A percentile compares a stretch with the other conserved stretches of the same genome.
Conservation (phyloP, 2,329 filamentous ascomycete species). For the Drechslera avenae region DNA sequence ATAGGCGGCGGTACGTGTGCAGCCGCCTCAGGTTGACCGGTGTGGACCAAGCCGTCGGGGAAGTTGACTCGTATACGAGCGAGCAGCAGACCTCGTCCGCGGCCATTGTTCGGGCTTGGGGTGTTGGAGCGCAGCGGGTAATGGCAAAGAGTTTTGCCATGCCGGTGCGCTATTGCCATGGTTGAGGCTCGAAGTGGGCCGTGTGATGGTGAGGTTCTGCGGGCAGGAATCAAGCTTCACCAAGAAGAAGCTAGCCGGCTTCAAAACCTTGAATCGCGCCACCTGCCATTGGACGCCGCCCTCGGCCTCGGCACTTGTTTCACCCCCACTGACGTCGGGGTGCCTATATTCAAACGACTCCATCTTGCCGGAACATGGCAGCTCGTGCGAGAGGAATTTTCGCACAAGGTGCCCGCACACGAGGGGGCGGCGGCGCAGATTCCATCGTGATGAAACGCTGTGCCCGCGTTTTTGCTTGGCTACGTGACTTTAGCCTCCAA, state of each 20-base stretch:
- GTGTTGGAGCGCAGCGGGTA: conserved; percentile 15
- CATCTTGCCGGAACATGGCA: conserved; percentile 1
- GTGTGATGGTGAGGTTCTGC: conserved; percentile 10
- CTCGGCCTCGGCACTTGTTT: conserved; percentile 2
- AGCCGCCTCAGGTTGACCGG: conserved; percentile 12
- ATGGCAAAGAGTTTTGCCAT: conserved; percentile 17
- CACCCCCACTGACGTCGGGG: conserved; percentile 6
- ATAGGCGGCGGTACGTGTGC: conserved; percentile 3
- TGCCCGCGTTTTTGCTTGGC: too few species aligned
- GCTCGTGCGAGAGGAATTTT: conserved; percentile 9
- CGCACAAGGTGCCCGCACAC: not conserved
- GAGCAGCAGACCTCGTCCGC: conserved; percentile 4
- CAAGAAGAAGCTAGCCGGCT: conserved; percentile 15
- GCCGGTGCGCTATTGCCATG: conserved; percentile 15
- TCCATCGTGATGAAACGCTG: not conserved
- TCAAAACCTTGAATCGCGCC: conserved; percentile 9
- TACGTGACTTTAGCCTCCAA: not conserved
- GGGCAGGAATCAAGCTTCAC: conserved; percentile 14
- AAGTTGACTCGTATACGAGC: conserved; percentile 10
- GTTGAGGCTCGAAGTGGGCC: conserved; percentile 18
- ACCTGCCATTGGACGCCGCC: conserved; percentile 2
- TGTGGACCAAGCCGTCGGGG: conserved; percentile 19
- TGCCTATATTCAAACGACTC: not conserved
- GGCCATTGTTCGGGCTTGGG: conserved; percentile 17
- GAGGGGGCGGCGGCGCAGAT: not conserved